Conservation (phyloP, 768 basidiomycete species). For the Pleurotus sapidus region DNA sequence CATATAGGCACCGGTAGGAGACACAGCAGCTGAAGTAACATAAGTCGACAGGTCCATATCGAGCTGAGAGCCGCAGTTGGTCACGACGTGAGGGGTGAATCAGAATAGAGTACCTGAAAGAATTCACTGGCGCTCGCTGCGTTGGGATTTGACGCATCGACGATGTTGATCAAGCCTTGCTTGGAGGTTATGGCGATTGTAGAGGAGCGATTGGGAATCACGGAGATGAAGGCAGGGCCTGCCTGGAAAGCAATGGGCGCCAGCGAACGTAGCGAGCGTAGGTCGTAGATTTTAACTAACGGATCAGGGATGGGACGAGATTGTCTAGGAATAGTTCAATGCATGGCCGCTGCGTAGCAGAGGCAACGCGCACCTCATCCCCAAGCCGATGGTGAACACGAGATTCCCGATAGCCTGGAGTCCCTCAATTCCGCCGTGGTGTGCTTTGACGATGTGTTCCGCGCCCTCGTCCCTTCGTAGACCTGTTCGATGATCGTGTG, state of each 20-base stretch:
- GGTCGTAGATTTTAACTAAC: conserved; percentile 88
- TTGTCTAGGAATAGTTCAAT: conserved; percentile 49
- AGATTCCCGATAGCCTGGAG: conserved; percentile 78
- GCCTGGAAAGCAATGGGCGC: conserved; percentile 86
- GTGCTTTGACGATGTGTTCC: conserved; percentile 68
- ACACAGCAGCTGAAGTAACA: conserved; percentile 77
- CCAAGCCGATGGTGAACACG: conserved; percentile 85
- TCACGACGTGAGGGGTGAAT: conserved; percentile 5
- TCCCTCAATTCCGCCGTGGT: conserved; percentile 79
- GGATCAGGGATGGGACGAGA: conserved; percentile 88
- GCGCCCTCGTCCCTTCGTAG: conserved; percentile 41
- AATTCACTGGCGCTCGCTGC: conserved; percentile 56
- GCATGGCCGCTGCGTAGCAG: background rate
- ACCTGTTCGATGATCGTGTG: conserved; percentile 68
- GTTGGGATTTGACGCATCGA: conserved; percentile 75
- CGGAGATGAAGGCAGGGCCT: conserved; percentile 81
- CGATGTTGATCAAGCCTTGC: conserved; percentile 81
- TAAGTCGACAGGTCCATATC: conserved; percentile 59
- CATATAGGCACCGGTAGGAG: conserved; percentile 86
- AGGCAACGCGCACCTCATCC: conserved; percentile 56
- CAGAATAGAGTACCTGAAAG: conserved; percentile 57
- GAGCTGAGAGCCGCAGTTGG: conserved; percentile 38
- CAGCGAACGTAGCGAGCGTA: conserved; percentile 78
- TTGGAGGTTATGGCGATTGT: conserved; percentile 74
- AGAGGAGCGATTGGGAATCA: conserved; percentile 74